Conservation (phyloP, 306 rosid species). For the Argentina anserina region DNA sequence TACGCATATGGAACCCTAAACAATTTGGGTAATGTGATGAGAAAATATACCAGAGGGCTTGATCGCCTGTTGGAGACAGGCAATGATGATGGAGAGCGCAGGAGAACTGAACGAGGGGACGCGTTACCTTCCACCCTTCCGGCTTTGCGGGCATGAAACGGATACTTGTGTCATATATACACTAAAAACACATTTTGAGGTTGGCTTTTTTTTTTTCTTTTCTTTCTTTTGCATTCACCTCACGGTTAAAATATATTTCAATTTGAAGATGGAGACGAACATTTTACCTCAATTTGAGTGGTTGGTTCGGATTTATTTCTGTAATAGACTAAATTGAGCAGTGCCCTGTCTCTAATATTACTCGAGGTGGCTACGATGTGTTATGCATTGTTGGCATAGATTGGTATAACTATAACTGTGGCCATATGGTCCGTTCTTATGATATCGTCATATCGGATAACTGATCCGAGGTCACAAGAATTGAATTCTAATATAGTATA, state of each 20-base stretch:
- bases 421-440: neutral
- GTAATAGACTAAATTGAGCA: neutral
- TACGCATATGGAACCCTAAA: too few relatives aligned
- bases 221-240: neutral
- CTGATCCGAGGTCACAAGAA: neutral
- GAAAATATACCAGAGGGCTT: conserved; percentile 1
- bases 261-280: neutral
- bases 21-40: neutral
- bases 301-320: neutral
- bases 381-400: neutral
- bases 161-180: neutral
- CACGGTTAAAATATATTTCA: neutral
- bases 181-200: neutral
- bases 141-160: neutral
- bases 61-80: conserved; percentile 3
- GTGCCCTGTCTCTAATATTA: neutral
- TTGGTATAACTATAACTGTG: neutral
- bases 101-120: neutral
- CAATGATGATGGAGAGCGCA: neutral
- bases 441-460: too few relatives aligned
- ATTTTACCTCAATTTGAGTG: neutral
- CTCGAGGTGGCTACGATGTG: neutral
- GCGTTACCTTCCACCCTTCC: neutral
- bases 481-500: too few relatives aligned
- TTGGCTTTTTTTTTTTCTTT: neutral